Percentiles rank a stretch among this genome's conserved stretches.
These are phyloP conservation scores for Umbelopsis sp. DNA, from an alignment of 192 early-diverging fungal species.

Conservation along the genomic window DNA sequence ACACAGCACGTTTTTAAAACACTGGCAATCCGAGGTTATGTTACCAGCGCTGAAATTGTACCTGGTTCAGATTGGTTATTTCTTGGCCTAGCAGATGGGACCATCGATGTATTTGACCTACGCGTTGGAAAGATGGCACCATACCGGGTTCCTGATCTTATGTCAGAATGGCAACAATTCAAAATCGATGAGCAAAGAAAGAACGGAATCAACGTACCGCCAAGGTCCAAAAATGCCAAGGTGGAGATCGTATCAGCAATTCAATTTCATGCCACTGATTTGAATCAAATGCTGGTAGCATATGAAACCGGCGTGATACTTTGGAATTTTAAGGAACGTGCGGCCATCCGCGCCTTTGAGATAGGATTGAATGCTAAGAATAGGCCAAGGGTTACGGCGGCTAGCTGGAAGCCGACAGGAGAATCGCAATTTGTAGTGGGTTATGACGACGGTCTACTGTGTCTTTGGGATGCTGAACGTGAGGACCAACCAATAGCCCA, in stretches of 20 bases:
- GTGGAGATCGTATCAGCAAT: conserved; percentile 46
- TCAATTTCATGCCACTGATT: conserved; percentile 52
- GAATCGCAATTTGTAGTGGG: conserved; percentile 44
- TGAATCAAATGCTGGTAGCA: conserved; percentile 56
- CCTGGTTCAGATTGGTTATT: conserved; percentile 55
- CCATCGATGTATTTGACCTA: conserved; percentile 52
- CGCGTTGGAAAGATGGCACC: conserved; percentile 38
- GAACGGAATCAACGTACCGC: not conserved
- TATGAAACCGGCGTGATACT: conserved; percentile 51
- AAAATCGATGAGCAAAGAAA: conserved; percentile 7
- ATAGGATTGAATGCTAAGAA: conserved; percentile 17
- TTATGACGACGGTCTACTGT: conserved; percentile 46
- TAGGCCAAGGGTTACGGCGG: conserved; percentile 36
- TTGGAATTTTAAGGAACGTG: conserved; percentile 53
- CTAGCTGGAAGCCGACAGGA: conserved; percentile 56
- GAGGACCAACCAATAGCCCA: conserved; percentile 32
- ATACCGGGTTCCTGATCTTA: conserved; percentile 48
- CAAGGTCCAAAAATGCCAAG: not conserved
- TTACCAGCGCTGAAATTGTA: conserved; percentile 50
- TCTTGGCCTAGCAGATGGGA: conserved; percentile 52
- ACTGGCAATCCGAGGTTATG: conserved; percentile 41
- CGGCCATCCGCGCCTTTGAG: conserved; percentile 36
- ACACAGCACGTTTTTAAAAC: conserved; percentile 34
- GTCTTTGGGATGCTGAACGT: conserved; percentile 48
- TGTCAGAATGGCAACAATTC: conserved; percentile 39